Conservation (phyloP, 306 rosid genomes). For the Datisca glomerata region DNA sequence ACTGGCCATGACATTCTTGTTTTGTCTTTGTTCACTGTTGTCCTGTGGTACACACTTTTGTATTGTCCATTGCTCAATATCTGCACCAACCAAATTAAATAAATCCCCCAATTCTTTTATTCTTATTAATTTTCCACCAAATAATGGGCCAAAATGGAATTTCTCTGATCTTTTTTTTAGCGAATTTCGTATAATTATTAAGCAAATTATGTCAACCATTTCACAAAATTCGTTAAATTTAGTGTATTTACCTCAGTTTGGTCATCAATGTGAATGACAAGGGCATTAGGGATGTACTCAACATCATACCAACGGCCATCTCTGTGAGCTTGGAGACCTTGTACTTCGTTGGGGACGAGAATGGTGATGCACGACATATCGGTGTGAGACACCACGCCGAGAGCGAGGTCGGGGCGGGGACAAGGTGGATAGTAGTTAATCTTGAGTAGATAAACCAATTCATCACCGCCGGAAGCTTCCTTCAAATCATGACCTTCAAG, state of each 20-base stretch:
- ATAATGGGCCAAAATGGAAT: too few species aligned
- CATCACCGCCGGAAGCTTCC: conserved; percentile 42
- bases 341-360: conserved; percentile 55
- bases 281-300: conserved; percentile 47
- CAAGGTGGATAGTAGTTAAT: conserved; percentile 70
- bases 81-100: too few species aligned
- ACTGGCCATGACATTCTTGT: too few species aligned
- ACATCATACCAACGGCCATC: conserved; percentile 56
- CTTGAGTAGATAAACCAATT: too few species aligned
- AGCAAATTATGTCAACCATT: too few species aligned
- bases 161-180: too few species aligned
- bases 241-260: conserved; percentile 36
- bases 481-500: conserved; percentile 36
- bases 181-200: too few species aligned
- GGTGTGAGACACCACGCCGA: too few species aligned
- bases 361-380: conserved; percentile 49
- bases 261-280: too few species aligned
- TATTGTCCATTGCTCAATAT: conserved; percentile 46
- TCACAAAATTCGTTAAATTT: too few species aligned
- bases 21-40: conserved; percentile 44
- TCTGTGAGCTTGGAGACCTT: conserved; percentile 54
- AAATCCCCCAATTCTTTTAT: too few species aligned
- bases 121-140: too few species aligned
- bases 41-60: conserved; percentile 46
- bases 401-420: conserved; percentile 53